Evolutionary conservation across 2,329 filamentous ascomycete genomes (phyloP).

Genomic region (Epichloe elymi): DNA sequence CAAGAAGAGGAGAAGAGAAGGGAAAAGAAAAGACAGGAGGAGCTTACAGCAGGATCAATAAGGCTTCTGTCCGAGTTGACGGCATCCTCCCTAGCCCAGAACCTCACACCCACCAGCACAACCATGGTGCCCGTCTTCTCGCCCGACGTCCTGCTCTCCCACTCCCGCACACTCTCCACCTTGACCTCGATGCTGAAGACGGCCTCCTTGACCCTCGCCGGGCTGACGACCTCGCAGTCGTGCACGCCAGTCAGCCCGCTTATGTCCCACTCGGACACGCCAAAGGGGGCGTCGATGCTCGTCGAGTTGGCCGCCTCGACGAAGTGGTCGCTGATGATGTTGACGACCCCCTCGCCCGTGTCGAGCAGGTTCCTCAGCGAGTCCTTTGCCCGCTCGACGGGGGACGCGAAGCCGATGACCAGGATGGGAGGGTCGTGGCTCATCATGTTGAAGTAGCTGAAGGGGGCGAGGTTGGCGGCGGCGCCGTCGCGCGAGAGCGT

Average conservation of each 20-base stretch:
- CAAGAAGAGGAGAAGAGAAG: conserved; percentile 1
- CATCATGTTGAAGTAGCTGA: conserved; percentile 75
- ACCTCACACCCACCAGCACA: conserved; percentile 70
- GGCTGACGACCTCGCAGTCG: conserved; percentile 49
- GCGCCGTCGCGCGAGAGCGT: conserved; percentile 43
- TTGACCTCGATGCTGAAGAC: conserved; percentile 74
- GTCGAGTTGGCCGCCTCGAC: conserved; percentile 81
- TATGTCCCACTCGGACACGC: conserved; percentile 66
- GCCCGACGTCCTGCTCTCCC: conserved; percentile 60
- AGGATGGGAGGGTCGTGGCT: conserved; percentile 82
- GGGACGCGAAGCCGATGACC: conserved; percentile 39
- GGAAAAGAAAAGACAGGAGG: neutral
- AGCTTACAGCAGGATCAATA: conserved; percentile 56
- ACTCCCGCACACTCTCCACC: conserved; percentile 62
- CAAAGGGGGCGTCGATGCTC: conserved; percentile 64
- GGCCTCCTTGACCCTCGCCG: conserved; percentile 67
- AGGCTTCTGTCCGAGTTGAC: conserved; percentile 63
- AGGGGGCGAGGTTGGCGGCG: conserved; percentile 65
- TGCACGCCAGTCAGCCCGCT: conserved; percentile 54
- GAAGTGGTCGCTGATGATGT: conserved; percentile 75
- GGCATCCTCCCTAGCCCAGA: conserved; percentile 89
- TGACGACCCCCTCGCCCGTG: conserved; percentile 68
- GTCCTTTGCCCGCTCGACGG: conserved; percentile 54
- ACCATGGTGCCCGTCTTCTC: conserved; percentile 63
- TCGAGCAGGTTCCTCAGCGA: conserved; percentile 61